Evolutionary conservation across 306 rosid genomes (phyloP).

Genomic region (Gillenia trifoliata): DNA sequence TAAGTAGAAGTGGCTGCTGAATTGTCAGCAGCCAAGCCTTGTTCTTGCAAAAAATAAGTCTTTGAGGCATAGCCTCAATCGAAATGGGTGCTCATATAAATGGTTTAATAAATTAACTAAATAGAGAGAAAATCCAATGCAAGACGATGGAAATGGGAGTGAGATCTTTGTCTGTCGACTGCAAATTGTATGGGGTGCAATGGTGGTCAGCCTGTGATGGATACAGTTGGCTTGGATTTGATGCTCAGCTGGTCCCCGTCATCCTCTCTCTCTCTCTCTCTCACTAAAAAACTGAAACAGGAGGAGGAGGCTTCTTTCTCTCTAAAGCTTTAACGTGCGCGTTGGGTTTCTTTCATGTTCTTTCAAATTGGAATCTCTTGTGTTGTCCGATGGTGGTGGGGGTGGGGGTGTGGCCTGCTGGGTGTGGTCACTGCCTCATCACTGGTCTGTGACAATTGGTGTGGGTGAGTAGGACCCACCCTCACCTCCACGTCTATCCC

Average conservation of each 20-base stretch:
- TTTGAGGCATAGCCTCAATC: too few relatives aligned
- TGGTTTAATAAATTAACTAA: neutral
- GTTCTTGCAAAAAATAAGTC: too few relatives aligned
- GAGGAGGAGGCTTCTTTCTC: neutral
- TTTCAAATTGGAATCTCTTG: conserved; percentile 62
- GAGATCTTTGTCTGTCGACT: conserved; percentile 54
- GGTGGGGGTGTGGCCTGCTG: conserved; percentile 2
- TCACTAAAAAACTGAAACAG: too few relatives aligned
- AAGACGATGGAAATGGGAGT: conserved; percentile 18
- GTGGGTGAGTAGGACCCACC: conserved; percentile 45
- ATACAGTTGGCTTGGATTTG: conserved; percentile 45
- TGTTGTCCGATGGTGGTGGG: conserved; percentile 31
- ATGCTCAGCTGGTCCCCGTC: conserved; percentile 42
- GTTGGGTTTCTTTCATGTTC: conserved; percentile 71
- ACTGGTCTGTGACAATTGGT: conserved; percentile 16
- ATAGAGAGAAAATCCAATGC: too few relatives aligned
- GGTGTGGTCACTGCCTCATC: conserved; percentile 19
- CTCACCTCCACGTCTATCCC: conserved; percentile 16
- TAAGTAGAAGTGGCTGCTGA: too few relatives aligned
- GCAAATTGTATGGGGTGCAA: neutral
- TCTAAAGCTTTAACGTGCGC: conserved; percentile 36
- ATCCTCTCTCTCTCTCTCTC: conserved; percentile 13
- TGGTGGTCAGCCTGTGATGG: conserved; percentile 29
- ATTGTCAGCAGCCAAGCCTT: too few relatives aligned
- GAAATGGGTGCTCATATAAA: neutral